Conservation (phyloP, 2,329 filamentous ascomycete species). For the Aspergillus neoniger region DNA sequence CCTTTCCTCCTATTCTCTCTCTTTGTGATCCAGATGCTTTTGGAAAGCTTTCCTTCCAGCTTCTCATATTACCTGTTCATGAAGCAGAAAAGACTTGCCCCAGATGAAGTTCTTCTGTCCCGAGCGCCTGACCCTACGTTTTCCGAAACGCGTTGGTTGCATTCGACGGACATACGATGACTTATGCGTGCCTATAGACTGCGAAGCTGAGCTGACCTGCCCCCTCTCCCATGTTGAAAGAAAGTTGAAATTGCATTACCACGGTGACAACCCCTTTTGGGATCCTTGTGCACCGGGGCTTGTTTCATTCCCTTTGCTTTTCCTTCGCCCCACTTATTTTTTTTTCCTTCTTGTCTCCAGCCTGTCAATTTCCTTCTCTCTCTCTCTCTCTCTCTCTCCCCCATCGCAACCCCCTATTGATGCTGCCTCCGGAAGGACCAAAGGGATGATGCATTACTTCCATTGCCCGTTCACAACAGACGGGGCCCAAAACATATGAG, state of each 20-base stretch:
- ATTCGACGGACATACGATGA: not conserved
- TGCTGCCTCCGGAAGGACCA: conserved; percentile 7
- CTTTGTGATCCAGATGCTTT: too few relatives aligned
- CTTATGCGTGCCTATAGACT: conserved; percentile 5
- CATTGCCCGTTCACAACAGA: not conserved
- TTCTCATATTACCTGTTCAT: not conserved
- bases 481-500: not conserved
- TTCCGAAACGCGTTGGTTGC: not conserved
- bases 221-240: not conserved
- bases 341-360: not conserved
- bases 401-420: not conserved
- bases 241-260: conserved; percentile 6
- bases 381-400: too few relatives aligned
- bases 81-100: not conserved
- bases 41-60: not conserved
- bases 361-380: not conserved
- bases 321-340: not conserved
- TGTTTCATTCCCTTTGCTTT: conserved; percentile 1
- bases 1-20: not conserved
- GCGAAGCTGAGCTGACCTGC: not conserved
- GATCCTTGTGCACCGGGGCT: not conserved
- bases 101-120: not conserved
- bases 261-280: not conserved
- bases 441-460: conserved; percentile 7
- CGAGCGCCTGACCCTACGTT: not conserved